Base-by-base conservation (phyloP, 2,329 filamentous ascomycete genomes). In the Stagonosporopsis vannaccii region DNA sequence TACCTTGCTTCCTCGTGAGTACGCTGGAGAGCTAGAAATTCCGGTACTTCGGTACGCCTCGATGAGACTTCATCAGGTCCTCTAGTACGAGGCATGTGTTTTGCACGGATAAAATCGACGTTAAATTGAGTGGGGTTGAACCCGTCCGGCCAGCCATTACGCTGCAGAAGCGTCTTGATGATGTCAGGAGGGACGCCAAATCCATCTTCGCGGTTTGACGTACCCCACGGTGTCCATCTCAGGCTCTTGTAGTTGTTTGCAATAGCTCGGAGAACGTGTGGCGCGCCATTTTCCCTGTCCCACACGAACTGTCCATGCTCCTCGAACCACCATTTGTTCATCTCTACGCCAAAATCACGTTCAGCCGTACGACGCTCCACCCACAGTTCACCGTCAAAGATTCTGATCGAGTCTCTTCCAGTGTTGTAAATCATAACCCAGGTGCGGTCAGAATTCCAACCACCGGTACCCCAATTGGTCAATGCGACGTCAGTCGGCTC, bases 161-260 rank as follows among this genome's bases (percentile, higher is more conserved):
- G 51, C 11, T 28, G 39, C 8, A 60, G 41, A 2, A 64, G 30
- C 7, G 22, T 23, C 8, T 50, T 59, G 28, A 58, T 44, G 25
- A 8, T 30, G 1, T 28, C 20, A 6, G 19, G 11, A 17, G 55
- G 40, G 19, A 58, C 25, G 19, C 50, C 52, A 25, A 51, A 59
- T 4, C 50, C 50, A 2, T 48, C 28, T 28, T 51, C 53, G 3
- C 42, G 41, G 28, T 62, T 49, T 11, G 58, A 59, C n/a, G 56
- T 61, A 15, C 30, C 41, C 62, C 62, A 65, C 15, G 62, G 62
- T n/a, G 59, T 57, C 59, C 54, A 47, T 22, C 28, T 40, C 17
- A 59, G 23, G 2, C 22, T 44, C 4, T 35, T 43, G 22, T 60
- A 63, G 2, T 60, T 60, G 19, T 53, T 39, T n/a, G 40, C 42